phyloP scores from a whole-genome alignment of 768 basidiomycete species.

The Amanita jacksonii region DNA sequence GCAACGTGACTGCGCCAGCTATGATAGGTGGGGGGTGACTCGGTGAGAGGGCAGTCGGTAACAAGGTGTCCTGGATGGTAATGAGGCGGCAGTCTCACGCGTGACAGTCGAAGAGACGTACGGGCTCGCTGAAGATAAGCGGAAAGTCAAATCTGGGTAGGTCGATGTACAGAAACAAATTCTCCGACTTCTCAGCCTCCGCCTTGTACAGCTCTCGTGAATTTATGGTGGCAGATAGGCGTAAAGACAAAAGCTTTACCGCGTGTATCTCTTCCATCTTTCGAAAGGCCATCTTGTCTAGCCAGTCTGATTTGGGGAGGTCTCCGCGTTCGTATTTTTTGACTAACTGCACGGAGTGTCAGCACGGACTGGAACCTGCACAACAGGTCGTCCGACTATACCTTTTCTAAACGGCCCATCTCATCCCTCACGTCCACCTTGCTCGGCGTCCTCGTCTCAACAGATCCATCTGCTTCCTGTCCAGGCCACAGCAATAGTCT shows the following conservation, averaged over 20 bases:
- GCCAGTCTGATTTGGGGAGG: slow-evolving; percentile 90
- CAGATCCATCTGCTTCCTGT: slow-evolving; percentile 76
- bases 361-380: too few species aligned
- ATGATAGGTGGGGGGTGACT: slow-evolving; percentile 3
- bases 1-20: slow-evolving; percentile 30
- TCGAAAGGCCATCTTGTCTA: slow-evolving; percentile 87
- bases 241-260: slow-evolving; percentile 32
- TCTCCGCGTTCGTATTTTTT: slow-evolving; percentile 97
- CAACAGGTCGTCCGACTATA: too few species aligned
- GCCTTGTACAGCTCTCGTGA: too few species aligned
- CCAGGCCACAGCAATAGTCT: slow-evolving; percentile 77
- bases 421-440: slow-evolving; percentile 78
- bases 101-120: slow-evolving; percentile 24
- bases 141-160: slow-evolving; percentile 96
- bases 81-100: neutral
- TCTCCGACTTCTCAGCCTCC: slow-evolving; percentile 86
- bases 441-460: slow-evolving; percentile 79
- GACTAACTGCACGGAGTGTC: slow-evolving; percentile 68
- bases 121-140: slow-evolving; percentile 88
- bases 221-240: neutral
- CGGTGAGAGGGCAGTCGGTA: slow-evolving; percentile 5
- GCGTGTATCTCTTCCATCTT: slow-evolving; percentile 94
- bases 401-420: slow-evolving; percentile 93
- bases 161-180: slow-evolving; percentile 94
- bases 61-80: slow-evolving; percentile 12